Evolutionary conservation across 2,329 filamentous ascomycete genomes (phyloP), one percentile per base, ranked within the genome.

Genomic region (Penicillium sclerotigenum): DNA sequence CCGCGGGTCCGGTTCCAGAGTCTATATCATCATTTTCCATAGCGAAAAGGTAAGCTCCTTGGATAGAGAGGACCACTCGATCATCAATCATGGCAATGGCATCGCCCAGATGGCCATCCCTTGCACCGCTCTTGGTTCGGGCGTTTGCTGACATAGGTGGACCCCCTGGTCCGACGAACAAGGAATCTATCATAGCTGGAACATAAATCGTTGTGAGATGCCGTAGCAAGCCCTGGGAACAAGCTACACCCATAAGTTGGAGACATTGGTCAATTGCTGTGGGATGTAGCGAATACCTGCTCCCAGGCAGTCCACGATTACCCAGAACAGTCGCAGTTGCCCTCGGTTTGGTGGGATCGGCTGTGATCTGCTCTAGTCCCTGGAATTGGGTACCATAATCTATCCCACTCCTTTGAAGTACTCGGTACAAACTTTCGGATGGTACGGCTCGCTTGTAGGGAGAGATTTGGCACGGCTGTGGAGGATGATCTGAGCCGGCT

Each of bases 191-290:
- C n/a, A 43, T 37, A 14, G 53, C 54, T 4, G 59, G 59, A 9
- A 61, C 52, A 16, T 49, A 56, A 14, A 57, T 36, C 2, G 43
- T 28, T 5, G 38, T 36, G 8, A 54, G 47, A 7, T 45, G 29
- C 0, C 59, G 54, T 3, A 46, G 8, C 18, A 58, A 11, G 6
- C 57, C 54, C 16, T 56, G 49, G 9, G 48, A 45, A 26, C 43
- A 34, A 1, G 59, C 59, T 20, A 59, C 50, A 13, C 45, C 48
- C 40, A 61, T 37, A 1, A 61, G 52, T 36, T 61, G 59, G 10
- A 61, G 46, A 34, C 54, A 54, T 37, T 61, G 57, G 22, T 61
- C 59, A 31, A 61, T 60, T 1, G 45, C 45, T 28, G 54, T 51
- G 26, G 59, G 57, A 52, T 61, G 52, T 8, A 59, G n/a, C 1